Conservation (phyloP, 2,329 filamentous ascomycete genomes). For the Claviceps humidiphila region DNA sequence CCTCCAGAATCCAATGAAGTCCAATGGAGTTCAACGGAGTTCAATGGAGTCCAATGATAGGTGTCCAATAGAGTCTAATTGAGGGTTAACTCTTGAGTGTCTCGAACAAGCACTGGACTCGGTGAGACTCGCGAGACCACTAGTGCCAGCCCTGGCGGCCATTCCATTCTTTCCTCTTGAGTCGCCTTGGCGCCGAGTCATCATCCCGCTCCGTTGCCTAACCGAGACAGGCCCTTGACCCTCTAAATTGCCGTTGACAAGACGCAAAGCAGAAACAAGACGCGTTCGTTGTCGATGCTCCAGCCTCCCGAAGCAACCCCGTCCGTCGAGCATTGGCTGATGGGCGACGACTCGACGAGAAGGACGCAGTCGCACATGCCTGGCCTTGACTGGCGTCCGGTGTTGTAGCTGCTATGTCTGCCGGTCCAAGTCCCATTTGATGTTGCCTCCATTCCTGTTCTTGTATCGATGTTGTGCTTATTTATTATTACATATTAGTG, state of each 20-base stretch:
- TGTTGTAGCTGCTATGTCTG: not conserved
- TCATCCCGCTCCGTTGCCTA: not conserved
- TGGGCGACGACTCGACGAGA: not conserved
- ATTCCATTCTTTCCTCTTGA: not conserved
- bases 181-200: not conserved
- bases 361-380: not conserved
- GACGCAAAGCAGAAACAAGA: not conserved
- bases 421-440: not conserved
- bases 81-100: not conserved
- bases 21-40: too few relatives aligned
- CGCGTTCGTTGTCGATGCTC: not conserved
- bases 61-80: not conserved
- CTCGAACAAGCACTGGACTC: not conserved
- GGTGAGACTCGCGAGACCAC: too few relatives aligned
- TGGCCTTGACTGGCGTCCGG: not conserved
- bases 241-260: not conserved
- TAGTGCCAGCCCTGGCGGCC: not conserved
- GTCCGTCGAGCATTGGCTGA: not conserved
- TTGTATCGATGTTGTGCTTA: not conserved
- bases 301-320: not conserved
- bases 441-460: not conserved
- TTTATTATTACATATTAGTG: not conserved
- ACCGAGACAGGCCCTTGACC: not conserved
- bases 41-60: too few relatives aligned
- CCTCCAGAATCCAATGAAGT: not conserved